Conservation (phyloP, 305 asterid genomes). For the Fraxinus baroniana region DNA sequence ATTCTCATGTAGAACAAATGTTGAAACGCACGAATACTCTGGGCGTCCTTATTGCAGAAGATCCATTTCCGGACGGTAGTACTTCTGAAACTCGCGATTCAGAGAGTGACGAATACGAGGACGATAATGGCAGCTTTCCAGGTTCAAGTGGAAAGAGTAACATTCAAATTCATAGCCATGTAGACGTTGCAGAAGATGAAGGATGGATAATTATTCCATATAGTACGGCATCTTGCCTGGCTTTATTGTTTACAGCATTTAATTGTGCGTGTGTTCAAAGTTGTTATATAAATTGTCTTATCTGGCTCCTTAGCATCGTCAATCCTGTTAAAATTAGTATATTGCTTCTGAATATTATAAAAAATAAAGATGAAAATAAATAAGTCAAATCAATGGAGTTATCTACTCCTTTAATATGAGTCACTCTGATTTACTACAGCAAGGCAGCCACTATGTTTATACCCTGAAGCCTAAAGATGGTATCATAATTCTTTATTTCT, state of each 20-base stretch:
- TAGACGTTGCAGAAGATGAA: conserved; percentile 70
- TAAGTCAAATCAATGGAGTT: not conserved
- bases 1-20: conserved; percentile 37
- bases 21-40: conserved; percentile 47
- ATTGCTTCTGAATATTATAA: not conserved
- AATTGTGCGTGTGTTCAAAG: not conserved
- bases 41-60: conserved; percentile 67
- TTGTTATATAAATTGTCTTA: not conserved
- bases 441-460: not conserved
- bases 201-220: conserved; percentile 77
- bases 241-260: conserved; percentile 17
- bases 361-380: not conserved
- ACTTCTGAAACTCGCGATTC: conserved; percentile 30
- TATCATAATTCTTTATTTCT: not conserved
- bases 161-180: conserved; percentile 48
- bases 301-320: not conserved
- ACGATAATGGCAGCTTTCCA: conserved; percentile 37
- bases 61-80: conserved; percentile 38
- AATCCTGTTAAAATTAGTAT: not conserved
- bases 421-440: not conserved
- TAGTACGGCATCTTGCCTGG: conserved; percentile 47
- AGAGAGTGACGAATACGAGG: conserved; percentile 34
- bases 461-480: not conserved
- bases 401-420: not conserved
- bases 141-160: conserved; percentile 42